These are phyloP conservation scores for Lathyrus tuberosus DNA, from an alignment of 306 rosid genomes.

Conservation along the genomic window DNA sequence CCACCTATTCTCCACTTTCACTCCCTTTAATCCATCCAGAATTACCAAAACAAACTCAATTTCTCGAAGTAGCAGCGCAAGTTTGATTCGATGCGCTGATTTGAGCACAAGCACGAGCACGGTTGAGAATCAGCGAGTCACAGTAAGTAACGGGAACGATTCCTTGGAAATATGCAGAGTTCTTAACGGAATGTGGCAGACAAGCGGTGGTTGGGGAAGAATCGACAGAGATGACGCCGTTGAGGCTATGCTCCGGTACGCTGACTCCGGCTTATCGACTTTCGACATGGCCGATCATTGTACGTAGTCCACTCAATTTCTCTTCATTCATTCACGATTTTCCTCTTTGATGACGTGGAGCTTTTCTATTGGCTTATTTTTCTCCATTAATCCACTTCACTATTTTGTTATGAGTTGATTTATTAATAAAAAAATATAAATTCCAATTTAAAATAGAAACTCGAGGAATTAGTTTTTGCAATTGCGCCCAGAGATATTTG, in stretches of 20 bases:
- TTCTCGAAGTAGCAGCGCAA: constrained; percentile 8
- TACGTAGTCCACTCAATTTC: constrained; percentile 35
- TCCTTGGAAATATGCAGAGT: constrained; percentile 73
- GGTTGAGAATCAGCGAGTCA: constrained; percentile 49
- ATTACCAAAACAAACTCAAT: constrained; percentile 1
- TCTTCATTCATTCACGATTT: not conserved
- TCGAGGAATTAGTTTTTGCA: no score
- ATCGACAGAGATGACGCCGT: constrained; percentile 83
- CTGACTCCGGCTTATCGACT: constrained; percentile 84
- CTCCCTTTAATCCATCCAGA: constrained; percentile 36
- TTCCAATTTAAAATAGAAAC: no score
- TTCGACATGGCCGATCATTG: constrained; percentile 99
- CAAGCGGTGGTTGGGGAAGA: constrained; percentile 87
- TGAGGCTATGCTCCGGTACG: constrained; percentile 84
- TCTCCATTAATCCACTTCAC: not conserved
- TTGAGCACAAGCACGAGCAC: constrained; percentile 30
- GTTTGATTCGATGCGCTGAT: constrained; percentile 52
- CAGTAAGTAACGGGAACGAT: constrained; percentile 62
- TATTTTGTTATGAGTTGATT: not conserved
- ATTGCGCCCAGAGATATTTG: no score
- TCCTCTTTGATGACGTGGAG: constrained; percentile 25
- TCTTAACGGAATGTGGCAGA: constrained; percentile 90
- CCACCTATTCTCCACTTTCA: constrained; percentile 31
- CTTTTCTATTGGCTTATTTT: not conserved
- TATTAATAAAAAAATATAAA: no score